Evolutionary conservation across 108 stramenopile species (phyloP), one percentile per base, ranked within the genome.

Genomic region (Aurantiochytrium sp.): DNA sequence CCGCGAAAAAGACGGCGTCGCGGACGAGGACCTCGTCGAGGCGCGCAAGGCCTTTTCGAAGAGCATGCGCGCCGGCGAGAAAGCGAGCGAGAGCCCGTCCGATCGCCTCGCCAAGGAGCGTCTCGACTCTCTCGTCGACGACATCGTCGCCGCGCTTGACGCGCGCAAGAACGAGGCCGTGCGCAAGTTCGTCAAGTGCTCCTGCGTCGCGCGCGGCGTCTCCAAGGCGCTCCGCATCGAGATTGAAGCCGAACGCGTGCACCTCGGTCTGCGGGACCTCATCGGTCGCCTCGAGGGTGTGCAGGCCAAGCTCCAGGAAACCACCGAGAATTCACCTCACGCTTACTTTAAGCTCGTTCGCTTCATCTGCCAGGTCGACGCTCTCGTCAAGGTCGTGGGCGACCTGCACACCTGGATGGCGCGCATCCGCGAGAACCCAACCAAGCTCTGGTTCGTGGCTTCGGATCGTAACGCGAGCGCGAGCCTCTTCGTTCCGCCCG

Each of bases 221-320:
- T 81, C 73, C 12, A 81, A 81, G 73, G 73, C 73, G n/a, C n/a
- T 81, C 12, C 73, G 73, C 12, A 81, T 81, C 30, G 73, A 48
- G 21, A 12, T 81, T 1, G 73, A 81, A n/a, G 73, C 39, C n/a
- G 45, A 48, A 24, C 21, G 73, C n/a, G 12, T 81, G 45, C 73
- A 81, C 6, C 21, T 30, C 6, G 39, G 42, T 12, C 8, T 41
- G 21, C 42, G 30, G 8, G 39, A 48, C 19, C 15, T 48, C 10
- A 48, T 48, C 73, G 24, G 32, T 17, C n/a, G 27, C 24, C 30
- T 81, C 6, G 12, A 5, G 17, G 42, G 27, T 19, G 6, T 48
- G 0, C 73, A 81, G 45, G 30, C 8, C 21, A 81, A 12, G 39
- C 73, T 81, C 1, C n/a, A 39, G 17, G 73, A 81, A 24, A 19